Conservation (phyloP, 768 basidiomycete genomes). For the Hericium coralloides region DNA sequence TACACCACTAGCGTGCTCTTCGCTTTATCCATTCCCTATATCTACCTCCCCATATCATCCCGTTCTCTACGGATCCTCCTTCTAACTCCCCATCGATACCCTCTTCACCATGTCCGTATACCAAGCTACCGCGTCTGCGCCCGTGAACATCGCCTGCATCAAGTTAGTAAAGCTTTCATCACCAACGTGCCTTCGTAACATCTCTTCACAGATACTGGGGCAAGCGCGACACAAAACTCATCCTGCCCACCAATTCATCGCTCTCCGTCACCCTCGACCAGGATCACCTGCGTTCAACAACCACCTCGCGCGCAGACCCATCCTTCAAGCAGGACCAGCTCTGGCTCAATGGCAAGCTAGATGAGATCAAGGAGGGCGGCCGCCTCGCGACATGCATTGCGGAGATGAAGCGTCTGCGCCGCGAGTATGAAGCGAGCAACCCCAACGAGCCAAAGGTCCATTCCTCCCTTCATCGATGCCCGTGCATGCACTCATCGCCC, state of each 20-base stretch:
- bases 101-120: slow-evolving; percentile 45
- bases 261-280: slow-evolving; percentile 97
- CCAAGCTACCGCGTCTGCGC: slow-evolving; percentile 86
- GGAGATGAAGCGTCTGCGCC: slow-evolving; percentile 77
- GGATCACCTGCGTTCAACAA: slow-evolving; percentile 90
- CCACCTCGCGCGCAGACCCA: slow-evolving; percentile 79
- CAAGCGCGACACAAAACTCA: slow-evolving; percentile 91
- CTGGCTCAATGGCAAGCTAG: slow-evolving; percentile 93
- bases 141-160: slow-evolving; percentile 97
- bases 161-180: slow-evolving; percentile 46
- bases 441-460: slow-evolving; percentile 55
- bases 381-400: slow-evolving; percentile 77
- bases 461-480: not conserved
- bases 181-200: slow-evolving; percentile 1
- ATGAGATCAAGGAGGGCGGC: slow-evolving; percentile 76
- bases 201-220: slow-evolving; percentile 84
- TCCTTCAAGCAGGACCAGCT: slow-evolving; percentile 68
- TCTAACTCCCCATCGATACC: not conserved
- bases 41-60: not conserved
- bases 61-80: slow-evolving; percentile 5
- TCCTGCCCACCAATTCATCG: slow-evolving; percentile 95
- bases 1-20: slow-evolving; percentile 11
- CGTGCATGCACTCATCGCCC: slow-evolving; percentile 4
- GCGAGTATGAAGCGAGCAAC: slow-evolving; percentile 64
- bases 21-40: slow-evolving; percentile 11